Conservation (phyloP, 2,329 filamentous ascomycete species). For the Diaporthe australafricana region DNA sequence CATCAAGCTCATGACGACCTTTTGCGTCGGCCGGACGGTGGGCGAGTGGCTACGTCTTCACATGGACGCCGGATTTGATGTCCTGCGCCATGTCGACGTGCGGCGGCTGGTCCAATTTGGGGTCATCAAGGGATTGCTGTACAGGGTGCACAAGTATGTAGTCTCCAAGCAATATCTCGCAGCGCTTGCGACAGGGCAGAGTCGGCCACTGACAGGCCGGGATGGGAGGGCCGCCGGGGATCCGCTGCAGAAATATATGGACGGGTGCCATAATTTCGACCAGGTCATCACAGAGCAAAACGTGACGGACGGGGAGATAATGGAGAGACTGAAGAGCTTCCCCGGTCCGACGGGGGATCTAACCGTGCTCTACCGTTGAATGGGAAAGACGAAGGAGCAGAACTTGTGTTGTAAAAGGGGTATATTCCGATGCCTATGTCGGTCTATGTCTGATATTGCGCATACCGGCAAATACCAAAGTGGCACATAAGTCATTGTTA, state of each 20-base stretch:
- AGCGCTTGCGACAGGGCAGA: constrained; percentile 65
- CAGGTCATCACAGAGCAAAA: constrained; percentile 84
- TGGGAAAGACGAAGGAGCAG: neutral
- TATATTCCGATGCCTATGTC: neutral
- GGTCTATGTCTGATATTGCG: constrained; percentile 36
- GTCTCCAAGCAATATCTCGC: constrained; percentile 74
- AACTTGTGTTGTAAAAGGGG: neutral
- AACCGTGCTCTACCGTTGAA: constrained; percentile 64
- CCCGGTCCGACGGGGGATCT: constrained; percentile 62
- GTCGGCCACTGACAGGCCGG: constrained; percentile 45
- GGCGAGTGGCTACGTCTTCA: constrained; percentile 88
- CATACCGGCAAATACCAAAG: constrained; percentile 37
- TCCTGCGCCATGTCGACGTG: constrained; percentile 84
- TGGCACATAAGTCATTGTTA: neutral
- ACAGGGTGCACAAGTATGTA: constrained; percentile 92
- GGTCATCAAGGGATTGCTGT: constrained; percentile 93
- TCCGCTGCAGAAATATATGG: constrained; percentile 74
- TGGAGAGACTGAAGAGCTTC: constrained; percentile 73
- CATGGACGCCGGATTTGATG: constrained; percentile 71
- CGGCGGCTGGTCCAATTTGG: constrained; percentile 95
- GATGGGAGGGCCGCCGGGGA: constrained; percentile 51
- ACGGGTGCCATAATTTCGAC: constrained; percentile 83
- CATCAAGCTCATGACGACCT: constrained; percentile 85
- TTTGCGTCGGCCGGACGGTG: constrained; percentile 85
- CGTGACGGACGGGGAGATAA: constrained; percentile 75